Percentiles rank a stretch among this genome's conserved stretches.
phyloP scores from a whole-genome alignment of 352 stramenopile genomes.

The Aphanomyces stellatus region DNA sequence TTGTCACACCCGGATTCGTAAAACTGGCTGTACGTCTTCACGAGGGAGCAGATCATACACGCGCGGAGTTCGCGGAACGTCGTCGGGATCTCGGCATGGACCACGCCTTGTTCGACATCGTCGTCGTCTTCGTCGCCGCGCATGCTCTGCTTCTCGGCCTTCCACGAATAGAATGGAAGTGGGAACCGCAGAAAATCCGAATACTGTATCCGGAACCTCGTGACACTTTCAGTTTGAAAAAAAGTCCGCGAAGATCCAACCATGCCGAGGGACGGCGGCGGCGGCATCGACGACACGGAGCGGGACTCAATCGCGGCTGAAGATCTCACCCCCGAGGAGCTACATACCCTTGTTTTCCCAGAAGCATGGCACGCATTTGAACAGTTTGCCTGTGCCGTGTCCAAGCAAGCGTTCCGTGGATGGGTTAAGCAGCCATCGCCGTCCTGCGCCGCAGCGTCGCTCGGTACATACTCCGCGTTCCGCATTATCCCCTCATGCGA shows the following conservation, averaged over 20 bases:
- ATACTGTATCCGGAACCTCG: background rate
- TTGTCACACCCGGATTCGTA: conserved; percentile 87
- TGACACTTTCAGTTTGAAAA: too few relatives aligned
- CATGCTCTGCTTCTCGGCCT: conserved; percentile 19
- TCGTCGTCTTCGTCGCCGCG: conserved; percentile 72
- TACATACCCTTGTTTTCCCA: background rate
- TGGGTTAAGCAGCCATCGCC: conserved; percentile 57
- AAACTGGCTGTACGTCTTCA: conserved; percentile 88
- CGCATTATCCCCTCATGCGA: background rate
- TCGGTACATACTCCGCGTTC: conserved; percentile 23
- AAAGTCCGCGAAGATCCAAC: background rate
- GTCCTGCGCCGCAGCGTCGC: conserved; percentile 49
- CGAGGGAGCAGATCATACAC: conserved; percentile 83
- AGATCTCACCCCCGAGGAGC: background rate
- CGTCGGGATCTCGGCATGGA: conserved; percentile 82
- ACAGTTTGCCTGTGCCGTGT: background rate
- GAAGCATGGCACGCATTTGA: background rate
- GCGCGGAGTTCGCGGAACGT: conserved; percentile 81
- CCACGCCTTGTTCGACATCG: conserved; percentile 63
- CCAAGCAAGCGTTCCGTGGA: conserved; percentile 22
- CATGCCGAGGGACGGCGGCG: background rate
- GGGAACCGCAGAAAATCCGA: background rate
- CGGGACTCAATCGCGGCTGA: background rate
- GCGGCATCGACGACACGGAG: background rate
- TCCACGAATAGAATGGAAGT: background rate